phyloP scores from a whole-genome alignment of 2,329 filamentous ascomycete species.

The Escovopsis sp. region DNA sequence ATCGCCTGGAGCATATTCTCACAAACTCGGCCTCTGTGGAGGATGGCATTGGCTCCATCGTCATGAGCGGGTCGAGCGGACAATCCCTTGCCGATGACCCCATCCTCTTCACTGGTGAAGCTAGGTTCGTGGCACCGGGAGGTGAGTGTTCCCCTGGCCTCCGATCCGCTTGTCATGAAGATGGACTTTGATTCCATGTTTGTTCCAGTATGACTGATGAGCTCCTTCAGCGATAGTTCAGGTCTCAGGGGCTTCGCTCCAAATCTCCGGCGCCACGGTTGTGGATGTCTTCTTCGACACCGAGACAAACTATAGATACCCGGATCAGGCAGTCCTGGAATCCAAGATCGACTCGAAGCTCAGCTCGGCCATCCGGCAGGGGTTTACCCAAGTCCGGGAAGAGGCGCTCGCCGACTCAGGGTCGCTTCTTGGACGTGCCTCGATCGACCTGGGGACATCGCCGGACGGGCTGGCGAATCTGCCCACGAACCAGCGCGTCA shows the following conservation, averaged over 20 bases:
- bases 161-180: not conserved
- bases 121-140: slow-evolving; percentile 8
- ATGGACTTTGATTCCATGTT: slow-evolving; percentile 1
- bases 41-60: slow-evolving; percentile 6
- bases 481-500: slow-evolving; percentile 6
- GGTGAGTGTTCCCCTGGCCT: slow-evolving; percentile 3
- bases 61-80: slow-evolving; percentile 10
- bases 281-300: slow-evolving; percentile 14
- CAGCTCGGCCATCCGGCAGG: slow-evolving; percentile 7
- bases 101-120: slow-evolving; percentile 11
- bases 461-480: slow-evolving; percentile 4
- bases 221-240: too few species aligned
- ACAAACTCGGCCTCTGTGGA: slow-evolving; percentile 7
- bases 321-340: slow-evolving; percentile 8
- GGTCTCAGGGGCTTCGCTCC: slow-evolving; percentile 7
- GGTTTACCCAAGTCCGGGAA: slow-evolving; percentile 7
- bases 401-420: slow-evolving; percentile 10
- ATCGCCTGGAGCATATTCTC: slow-evolving; percentile 6
- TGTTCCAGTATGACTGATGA: not conserved
- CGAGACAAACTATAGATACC: slow-evolving; percentile 13
- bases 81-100: slow-evolving; percentile 2
- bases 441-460: slow-evolving; percentile 11
- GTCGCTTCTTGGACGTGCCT: slow-evolving; percentile 10
- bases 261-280: slow-evolving; percentile 9
- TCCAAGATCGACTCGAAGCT: slow-evolving; percentile 12